Conservation (phyloP, 208 protist genomes). For the Hexamita inflata region DNA sequence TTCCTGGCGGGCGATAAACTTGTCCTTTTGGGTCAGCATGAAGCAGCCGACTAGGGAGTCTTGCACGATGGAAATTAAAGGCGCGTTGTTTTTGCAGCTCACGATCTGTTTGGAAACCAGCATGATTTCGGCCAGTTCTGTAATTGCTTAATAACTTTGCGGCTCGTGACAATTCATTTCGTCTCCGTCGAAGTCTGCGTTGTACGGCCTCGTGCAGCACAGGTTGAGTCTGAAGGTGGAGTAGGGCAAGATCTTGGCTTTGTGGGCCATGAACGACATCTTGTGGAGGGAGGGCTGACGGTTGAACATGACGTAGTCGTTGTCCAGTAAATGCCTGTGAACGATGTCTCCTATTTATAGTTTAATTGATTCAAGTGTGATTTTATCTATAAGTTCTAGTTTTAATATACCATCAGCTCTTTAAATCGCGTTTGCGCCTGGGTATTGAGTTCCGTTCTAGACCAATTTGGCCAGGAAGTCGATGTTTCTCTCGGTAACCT, state of each 20-base stretch:
- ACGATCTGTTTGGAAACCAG: slow-evolving; percentile 96
- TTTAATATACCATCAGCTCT: neutral
- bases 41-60: slow-evolving; percentile 78
- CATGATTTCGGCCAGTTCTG: slow-evolving; percentile 63
- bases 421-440: slow-evolving; percentile 78
- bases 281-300: slow-evolving; percentile 98
- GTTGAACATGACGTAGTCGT: slow-evolving; percentile 97
- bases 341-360: slow-evolving; percentile 57
- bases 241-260: slow-evolving; percentile 73
- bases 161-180: slow-evolving; percentile 99
- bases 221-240: slow-evolving; percentile 97
- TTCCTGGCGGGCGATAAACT: slow-evolving; percentile 79
- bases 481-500: slow-evolving; percentile 88
- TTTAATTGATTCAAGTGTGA: too few relatives aligned
- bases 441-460: slow-evolving; percentile 70
- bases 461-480: slow-evolving; percentile 74
- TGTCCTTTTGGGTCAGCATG: slow-evolving; percentile 78
- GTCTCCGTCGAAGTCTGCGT: slow-evolving; percentile 99
- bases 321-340: slow-evolving; percentile 88
- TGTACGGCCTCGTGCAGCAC: slow-evolving; percentile 77
- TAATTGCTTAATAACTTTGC: slow-evolving; percentile 78
- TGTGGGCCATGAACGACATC: slow-evolving; percentile 99
- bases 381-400: too few relatives aligned
- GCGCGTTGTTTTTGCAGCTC: slow-evolving; percentile 86
- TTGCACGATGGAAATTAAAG: slow-evolving; percentile 98